Evolutionary conservation across 1,284 basidiomycete species (phyloP).

Genomic region (Boletellus deceptivus): DNA sequence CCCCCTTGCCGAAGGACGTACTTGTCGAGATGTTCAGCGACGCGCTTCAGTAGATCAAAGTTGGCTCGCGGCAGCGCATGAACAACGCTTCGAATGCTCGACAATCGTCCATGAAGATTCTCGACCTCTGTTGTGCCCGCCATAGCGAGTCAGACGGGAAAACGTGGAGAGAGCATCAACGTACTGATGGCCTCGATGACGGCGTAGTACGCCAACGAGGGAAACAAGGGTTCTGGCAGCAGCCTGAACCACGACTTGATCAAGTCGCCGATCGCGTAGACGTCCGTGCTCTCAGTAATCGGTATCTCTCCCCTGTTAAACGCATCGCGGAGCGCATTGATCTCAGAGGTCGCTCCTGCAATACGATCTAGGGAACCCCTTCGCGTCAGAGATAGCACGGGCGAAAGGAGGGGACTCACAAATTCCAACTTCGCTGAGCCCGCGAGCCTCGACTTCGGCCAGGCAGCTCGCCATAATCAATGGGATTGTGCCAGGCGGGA

Average conservation of each 20-base stretch:
- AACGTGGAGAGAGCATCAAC: background rate
- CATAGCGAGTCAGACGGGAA: slow-evolving; percentile 4
- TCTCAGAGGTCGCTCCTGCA: slow-evolving; percentile 72
- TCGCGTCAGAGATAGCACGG: background rate
- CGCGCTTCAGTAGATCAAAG: slow-evolving; percentile 71
- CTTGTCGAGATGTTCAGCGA: slow-evolving; percentile 82
- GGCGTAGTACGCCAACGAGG: slow-evolving; percentile 61
- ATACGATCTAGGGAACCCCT: slow-evolving; percentile 59
- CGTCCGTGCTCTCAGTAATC: slow-evolving; percentile 58
- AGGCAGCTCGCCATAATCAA: slow-evolving; percentile 64
- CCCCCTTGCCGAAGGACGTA: slow-evolving; percentile 32
- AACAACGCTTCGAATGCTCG: slow-evolving; percentile 62
- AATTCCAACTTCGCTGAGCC: slow-evolving; percentile 76
- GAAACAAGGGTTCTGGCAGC: slow-evolving; percentile 76
- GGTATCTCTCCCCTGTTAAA: slow-evolving; percentile 73
- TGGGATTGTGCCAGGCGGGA: slow-evolving; percentile 60
- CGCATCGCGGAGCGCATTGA: slow-evolving; percentile 65
- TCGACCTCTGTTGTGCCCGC: slow-evolving; percentile 49
- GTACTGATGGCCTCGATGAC: slow-evolving; percentile 71
- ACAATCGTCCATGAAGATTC: slow-evolving; percentile 64
- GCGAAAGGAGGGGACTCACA: slow-evolving; percentile 50
- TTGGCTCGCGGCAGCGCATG: slow-evolving; percentile 66
- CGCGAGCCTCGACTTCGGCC: slow-evolving; percentile 67
- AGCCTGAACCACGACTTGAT: slow-evolving; percentile 83
- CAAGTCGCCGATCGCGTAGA: slow-evolving; percentile 77